Base-by-base conservation (phyloP, 805 yeast genomes). In the Henningerozyma blattae region DNA sequence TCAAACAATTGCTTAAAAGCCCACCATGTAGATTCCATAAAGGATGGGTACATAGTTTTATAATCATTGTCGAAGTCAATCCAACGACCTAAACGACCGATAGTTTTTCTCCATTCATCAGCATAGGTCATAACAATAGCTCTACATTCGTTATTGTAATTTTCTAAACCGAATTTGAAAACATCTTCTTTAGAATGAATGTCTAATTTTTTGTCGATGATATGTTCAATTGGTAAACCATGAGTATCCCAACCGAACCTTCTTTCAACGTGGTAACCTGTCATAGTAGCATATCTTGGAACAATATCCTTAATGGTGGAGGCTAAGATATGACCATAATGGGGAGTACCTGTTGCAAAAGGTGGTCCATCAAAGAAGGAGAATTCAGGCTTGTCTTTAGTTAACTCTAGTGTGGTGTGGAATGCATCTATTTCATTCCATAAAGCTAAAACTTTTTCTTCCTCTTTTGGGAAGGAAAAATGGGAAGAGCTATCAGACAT, bases 1-100 rank as follows among this genome's bases (percentile, higher is more conserved):
- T 81, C 77, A 58, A 66, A 85, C 47, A 91, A 67, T 62, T 85
- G 76, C 65, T 81, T 77, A 72, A 91, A 91, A 22, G 85, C 95
- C 98, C 98, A 91, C 99, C 99, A 91, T 32, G 78, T 91, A 30
- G 95, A 83, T 66, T 91, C 99, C 99, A 91, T 91, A 50, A 85
- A 91, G 37, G 78, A 68, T 31, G 96, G 95, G 59, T 93, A 86
- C 61, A 91, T 70, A 19, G 98, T 91, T 67, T 89, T 89, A 70
- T 87, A 87, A 64, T 91, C 99, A 58, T 91, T 85, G 58, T 91
- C 98, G 65, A 91, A 89, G 63, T 91, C 99, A 55, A 91, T 87
- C 99, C 99, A 91, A 63, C 99, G 81, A 44, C 98, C 99, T 46
- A 91, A 62, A 63, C 97, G 81, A 35, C 86, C 89, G 50, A 91